Evolutionary conservation across 805 yeast genomes (phyloP).

Genomic region (Cyberlindnera mrakii): DNA sequence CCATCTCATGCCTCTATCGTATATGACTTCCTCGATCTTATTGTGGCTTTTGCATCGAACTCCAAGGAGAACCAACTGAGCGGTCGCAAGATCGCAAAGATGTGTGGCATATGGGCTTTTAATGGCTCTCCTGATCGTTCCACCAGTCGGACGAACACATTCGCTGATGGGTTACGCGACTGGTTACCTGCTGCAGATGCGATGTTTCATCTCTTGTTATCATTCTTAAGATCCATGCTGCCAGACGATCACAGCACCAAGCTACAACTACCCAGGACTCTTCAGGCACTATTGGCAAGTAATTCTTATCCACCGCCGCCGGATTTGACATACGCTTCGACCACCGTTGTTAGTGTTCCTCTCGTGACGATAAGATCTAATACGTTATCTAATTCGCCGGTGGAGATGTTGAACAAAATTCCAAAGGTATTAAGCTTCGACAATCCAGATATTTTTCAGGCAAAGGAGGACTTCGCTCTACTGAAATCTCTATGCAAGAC

Average conservation of each 20-base stretch:
- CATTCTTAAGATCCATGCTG: conserved; percentile 75
- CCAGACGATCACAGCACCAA: conserved; percentile 55
- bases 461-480: conserved; percentile 73
- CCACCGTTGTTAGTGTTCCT: conserved; percentile 49
- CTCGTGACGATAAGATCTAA: conserved; percentile 47
- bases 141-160: conserved; percentile 28
- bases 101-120: conserved; percentile 90
- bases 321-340: conserved; percentile 27
- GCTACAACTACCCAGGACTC: conserved; percentile 54
- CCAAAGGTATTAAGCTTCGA: conserved; percentile 61
- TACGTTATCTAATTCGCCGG: conserved; percentile 36
- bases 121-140: conserved; percentile 29
- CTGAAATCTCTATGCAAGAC: conserved; percentile 65
- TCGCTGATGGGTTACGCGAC: conserved; percentile 63
- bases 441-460: conserved; percentile 60
- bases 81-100: conserved; percentile 71
- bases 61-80: conserved; percentile 72
- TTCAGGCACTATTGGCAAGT: conserved; percentile 58
- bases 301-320: conserved; percentile 82
- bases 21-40: conserved; percentile 77
- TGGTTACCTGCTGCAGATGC: conserved; percentile 87
- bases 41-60: conserved; percentile 73
- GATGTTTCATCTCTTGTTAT: conserved; percentile 68
- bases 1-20: conserved; percentile 88
- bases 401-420: conserved; percentile 55